Conservation (phyloP, 352 stramenopile species). For the Globisporangium canariense region DNA sequence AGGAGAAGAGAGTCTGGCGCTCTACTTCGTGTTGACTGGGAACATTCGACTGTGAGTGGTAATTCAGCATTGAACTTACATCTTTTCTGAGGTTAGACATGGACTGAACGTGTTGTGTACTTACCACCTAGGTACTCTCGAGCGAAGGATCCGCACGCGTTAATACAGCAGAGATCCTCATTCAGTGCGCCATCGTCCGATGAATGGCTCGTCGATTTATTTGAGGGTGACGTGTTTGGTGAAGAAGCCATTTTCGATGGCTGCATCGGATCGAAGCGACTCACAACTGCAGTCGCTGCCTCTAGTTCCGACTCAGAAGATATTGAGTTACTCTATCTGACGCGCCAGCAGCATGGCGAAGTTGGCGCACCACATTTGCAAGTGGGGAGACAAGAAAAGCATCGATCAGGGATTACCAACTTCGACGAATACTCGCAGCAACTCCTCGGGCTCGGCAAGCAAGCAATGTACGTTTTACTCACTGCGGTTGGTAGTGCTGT, state of each 20-base stretch:
- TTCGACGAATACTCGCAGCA: conserved; percentile 5
- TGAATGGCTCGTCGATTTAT: conserved; percentile 26
- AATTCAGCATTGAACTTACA: background rate
- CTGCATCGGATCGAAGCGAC: conserved; percentile 16
- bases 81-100: background rate
- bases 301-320: background rate
- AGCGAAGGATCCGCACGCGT: conserved; percentile 1
- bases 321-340: conserved; percentile 25
- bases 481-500: background rate
- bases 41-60: conserved; percentile 28
- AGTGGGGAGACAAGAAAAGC: conserved; percentile 1
- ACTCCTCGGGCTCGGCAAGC: conserved; percentile 1
- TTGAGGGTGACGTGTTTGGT: conserved; percentile 40
- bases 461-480: conserved; percentile 7
- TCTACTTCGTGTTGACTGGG: conserved; percentile 34
- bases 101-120: background rate
- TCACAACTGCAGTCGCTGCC: conserved; percentile 25
- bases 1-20: conserved; percentile 23
- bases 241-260: conserved; percentile 29
- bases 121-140: conserved; percentile 3
- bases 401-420: background rate
- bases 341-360: conserved; percentile 15
- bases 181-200: background rate
- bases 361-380: conserved; percentile 4
- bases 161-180: background rate